Evolutionary conservation across 352 stramenopile species (phyloP).

Genomic region (Pythium aristosporum): DNA sequence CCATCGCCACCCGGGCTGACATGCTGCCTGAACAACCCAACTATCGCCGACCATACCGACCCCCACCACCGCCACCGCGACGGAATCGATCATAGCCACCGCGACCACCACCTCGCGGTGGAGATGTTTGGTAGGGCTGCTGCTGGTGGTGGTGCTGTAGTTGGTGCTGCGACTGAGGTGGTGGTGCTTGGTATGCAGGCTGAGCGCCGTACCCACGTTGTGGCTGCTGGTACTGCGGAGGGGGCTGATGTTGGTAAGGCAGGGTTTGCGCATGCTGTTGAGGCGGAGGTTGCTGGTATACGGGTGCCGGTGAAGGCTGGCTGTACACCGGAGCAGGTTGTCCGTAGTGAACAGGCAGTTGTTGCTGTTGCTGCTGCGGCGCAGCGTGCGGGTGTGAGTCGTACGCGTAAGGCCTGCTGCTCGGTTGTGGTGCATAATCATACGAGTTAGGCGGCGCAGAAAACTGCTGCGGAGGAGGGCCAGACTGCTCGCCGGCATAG

Average conservation of each 20-base stretch:
- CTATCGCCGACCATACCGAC: slow-evolving; percentile 28
- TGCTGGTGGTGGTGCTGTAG: slow-evolving; percentile 22
- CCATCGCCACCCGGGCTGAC: neutral
- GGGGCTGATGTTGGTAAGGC: slow-evolving; percentile 3
- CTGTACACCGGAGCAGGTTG: slow-evolving; percentile 17
- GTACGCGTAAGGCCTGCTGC: slow-evolving; percentile 11
- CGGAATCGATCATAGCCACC: slow-evolving; percentile 28
- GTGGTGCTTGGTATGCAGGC: slow-evolving; percentile 6
- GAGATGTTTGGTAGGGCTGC: slow-evolving; percentile 13
- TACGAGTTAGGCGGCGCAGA: slow-evolving; percentile 16
- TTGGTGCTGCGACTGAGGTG: slow-evolving; percentile 19
- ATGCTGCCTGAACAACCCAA: neutral
- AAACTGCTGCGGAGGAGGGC: neutral
- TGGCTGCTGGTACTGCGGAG: slow-evolving; percentile 5
- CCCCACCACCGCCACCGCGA: slow-evolving; percentile 28
- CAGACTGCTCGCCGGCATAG: slow-evolving; percentile 9
- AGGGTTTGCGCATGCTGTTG: slow-evolving; percentile 12
- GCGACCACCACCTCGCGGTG: slow-evolving; percentile 19
- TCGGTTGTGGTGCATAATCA: slow-evolving; percentile 17
- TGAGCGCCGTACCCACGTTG: slow-evolving; percentile 8
- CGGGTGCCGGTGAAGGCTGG: slow-evolving; percentile 7
- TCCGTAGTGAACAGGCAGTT: slow-evolving; percentile 12
- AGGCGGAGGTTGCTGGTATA: slow-evolving; percentile 15
- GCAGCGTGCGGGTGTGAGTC: slow-evolving; percentile 3
- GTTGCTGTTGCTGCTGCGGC: slow-evolving; percentile 12